These are phyloP conservation scores for Xylariaceae sp. DNA, from an alignment of 2,329 filamentous ascomycete genomes.

Conservation along the genomic window DNA sequence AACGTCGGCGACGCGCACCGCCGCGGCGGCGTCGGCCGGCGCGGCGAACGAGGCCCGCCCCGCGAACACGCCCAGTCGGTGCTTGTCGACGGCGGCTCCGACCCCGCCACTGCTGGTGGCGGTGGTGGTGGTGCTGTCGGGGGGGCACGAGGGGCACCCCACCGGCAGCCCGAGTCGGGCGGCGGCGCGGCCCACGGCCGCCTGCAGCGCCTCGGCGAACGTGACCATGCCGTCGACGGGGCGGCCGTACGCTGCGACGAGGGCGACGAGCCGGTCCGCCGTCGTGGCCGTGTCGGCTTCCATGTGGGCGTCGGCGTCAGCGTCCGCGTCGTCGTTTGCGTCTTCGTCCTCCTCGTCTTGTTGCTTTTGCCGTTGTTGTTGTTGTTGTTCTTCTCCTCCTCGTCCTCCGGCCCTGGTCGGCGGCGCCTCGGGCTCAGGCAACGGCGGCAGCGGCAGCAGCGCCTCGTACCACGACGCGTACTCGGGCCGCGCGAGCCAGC, in stretches of 20 bases:
- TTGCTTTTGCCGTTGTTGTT: too few species aligned
- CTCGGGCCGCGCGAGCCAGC: slow-evolving; percentile 15
- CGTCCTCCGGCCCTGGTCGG: too few species aligned
- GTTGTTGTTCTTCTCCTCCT: too few species aligned
- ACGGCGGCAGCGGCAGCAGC: slow-evolving; percentile 11
- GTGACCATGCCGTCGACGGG: slow-evolving; percentile 18
- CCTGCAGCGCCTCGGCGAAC: slow-evolving; percentile 17
- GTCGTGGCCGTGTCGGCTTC: slow-evolving; percentile 2
- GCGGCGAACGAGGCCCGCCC: slow-evolving; percentile 13
- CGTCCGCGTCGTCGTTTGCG: too few species aligned
- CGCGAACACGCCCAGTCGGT: slow-evolving; percentile 14
- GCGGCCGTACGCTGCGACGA: slow-evolving; percentile 10
- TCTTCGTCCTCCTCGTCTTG: too few species aligned
- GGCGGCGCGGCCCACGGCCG: slow-evolving; percentile 15
- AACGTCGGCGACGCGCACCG: slow-evolving; percentile 6
- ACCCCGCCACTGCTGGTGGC: too few species aligned
- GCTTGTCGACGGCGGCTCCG: slow-evolving; percentile 21
- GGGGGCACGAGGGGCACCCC: too few species aligned
- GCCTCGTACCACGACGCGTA: slow-evolving; percentile 18
- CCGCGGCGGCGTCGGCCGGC: slow-evolving; percentile 14
- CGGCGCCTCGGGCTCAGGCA: slow-evolving; percentile 18
- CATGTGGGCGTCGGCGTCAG: too few species aligned
- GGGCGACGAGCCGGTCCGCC: slow-evolving; percentile 13
- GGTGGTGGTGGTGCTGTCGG: too few species aligned
- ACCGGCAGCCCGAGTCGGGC: slow-evolving; percentile 14